Evolutionary conservation across 176 grass and related monocot species (phyloP).

Genomic region (Phragmites australis): DNA sequence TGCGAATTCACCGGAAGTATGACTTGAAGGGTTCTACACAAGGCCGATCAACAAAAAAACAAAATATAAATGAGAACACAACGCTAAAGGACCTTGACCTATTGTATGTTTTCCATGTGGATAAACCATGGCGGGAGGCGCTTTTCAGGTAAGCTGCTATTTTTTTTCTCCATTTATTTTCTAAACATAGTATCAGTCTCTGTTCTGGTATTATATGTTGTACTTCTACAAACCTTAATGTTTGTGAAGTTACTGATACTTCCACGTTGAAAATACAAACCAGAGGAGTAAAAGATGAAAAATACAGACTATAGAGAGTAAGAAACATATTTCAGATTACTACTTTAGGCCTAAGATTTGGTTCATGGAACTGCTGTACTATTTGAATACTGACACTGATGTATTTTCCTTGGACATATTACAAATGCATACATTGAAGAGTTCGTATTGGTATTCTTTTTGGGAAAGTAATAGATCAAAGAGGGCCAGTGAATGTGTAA

Average conservation of each 20-base stretch:
- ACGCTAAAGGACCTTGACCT: slow-evolving; percentile 95
- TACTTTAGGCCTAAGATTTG: background rate
- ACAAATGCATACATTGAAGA: background rate
- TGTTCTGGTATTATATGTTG: background rate
- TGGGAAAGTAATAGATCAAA: background rate
- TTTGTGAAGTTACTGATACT: background rate
- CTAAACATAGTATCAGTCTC: slow-evolving; percentile 1
- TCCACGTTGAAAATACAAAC: background rate
- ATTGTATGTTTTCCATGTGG: slow-evolving; percentile 85
- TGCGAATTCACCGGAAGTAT: slow-evolving; percentile 90
- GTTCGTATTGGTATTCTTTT: background rate
- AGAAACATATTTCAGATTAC: background rate
- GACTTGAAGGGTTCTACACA: slow-evolving; percentile 94
- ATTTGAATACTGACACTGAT: background rate
- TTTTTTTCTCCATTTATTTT: slow-evolving; percentile 31
- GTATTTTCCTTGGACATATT: background rate
- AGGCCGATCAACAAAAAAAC: slow-evolving; percentile 81
- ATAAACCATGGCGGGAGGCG: slow-evolving; percentile 91
- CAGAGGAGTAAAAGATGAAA: background rate
- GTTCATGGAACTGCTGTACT: background rate
- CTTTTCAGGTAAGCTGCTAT: slow-evolving; percentile 72
- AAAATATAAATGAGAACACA: slow-evolving; percentile 84
- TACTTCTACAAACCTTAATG: background rate
- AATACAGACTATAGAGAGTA: slow-evolving; percentile 20
- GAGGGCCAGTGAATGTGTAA: background rate